Evolutionary conservation across 768 basidiomycete species (phyloP), one percentile per base, ranked within the genome.

Genomic region (Clavulina sp.): DNA sequence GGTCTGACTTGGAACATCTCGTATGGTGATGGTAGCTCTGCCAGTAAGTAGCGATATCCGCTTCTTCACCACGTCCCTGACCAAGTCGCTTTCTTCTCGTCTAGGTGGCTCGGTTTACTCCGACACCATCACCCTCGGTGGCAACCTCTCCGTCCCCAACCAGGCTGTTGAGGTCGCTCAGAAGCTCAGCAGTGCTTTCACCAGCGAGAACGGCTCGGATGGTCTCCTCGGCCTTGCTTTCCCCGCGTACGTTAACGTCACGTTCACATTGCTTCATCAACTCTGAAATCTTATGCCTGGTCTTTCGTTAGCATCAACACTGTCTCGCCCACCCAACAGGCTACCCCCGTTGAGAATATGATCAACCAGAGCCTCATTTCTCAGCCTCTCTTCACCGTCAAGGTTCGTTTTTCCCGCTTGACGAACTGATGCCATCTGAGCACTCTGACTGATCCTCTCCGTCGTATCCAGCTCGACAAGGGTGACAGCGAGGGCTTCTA

Each of bases 291-390:
- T n/a, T n/a, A n/a, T n/a, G n/a, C n/a, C n/a, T n/a, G n/a, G n/a
- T n/a, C n/a, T n/a, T n/a, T n/a, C n/a, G n/a, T n/a, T 50, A 50
- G 49, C 28, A 4, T 68, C 52, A 69, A 69, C 58, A 68, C 67
- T 4, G 67, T 69, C 23, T 52, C 61, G 31, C 68, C 68, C 4
- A 44, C 56, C 32, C 56, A 62, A 5, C 64, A 66, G 41, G 64
- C 62, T 47, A 69, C 68, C 5, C 68, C 68, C 5, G 63, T 69
- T 16, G 57, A 68, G 62, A 67, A 68, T 52, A 63, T 68, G 63
- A 67, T 69, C 48, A 60, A 60, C 24, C 62, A 67, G 57, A 57
- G 57, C 16, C 52, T 68, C 30, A 63, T 66, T 51, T 26, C 56
- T 13, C 38, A 32, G 16, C 9, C 32, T 52, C 16, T 67, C 24